Base-by-base conservation (phyloP, 768 basidiomycete genomes). In the Clathrus columnatus region DNA sequence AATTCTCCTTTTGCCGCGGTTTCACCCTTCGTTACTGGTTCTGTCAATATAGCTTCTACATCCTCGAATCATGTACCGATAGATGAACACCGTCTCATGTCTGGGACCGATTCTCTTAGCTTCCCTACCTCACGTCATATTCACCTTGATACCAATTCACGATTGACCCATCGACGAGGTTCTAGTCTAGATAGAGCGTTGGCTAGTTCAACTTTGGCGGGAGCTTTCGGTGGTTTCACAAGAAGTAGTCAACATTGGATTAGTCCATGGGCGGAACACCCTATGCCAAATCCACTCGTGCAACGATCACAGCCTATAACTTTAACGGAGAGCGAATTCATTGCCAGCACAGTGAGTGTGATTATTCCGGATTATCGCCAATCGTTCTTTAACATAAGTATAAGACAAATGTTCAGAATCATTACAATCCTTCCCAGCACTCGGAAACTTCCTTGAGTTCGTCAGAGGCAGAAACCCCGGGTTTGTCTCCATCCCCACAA, bases 151-250 rank as follows among this genome's bases (percentile, higher is more conserved):
- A 46, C 45, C 18, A 41, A n/a, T 18, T 32, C 50, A 20, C 41
- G 52, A 1, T 44, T 54, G 16, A 46, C 20, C 36, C 42, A 46
- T 42, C 17, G 52, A 4, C 52, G 52, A 7, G 52, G 52, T 2
- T 54, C 52, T 16, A 46, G 43, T 28, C 43, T 54, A 23, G 52
- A 54, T 44, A 41, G 52, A 17, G 52, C 52, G 8, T 44, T 54
- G 17, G 52, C 52, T 17, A 45, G 42, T 32, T 54, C 52, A 26
- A 54, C 42, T 28, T 28, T 54, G 18, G 52, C 52, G 11, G 27
- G 27, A 17, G 52, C 42, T 20, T 54, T 54, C 45, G 24, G 24
- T 7, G 18, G 18, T 7, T 46, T 46, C n/a, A 7, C 45, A 20
- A 20, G 45, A 26, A n/a, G 7, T n/a, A 46, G 45, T 26, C 45